Percentiles rank a stretch among this genome's conserved stretches.
These are phyloP conservation scores for Pythium vanterpoolii DNA, from an alignment of 352 stramenopile species.

Conservation along the genomic window DNA sequence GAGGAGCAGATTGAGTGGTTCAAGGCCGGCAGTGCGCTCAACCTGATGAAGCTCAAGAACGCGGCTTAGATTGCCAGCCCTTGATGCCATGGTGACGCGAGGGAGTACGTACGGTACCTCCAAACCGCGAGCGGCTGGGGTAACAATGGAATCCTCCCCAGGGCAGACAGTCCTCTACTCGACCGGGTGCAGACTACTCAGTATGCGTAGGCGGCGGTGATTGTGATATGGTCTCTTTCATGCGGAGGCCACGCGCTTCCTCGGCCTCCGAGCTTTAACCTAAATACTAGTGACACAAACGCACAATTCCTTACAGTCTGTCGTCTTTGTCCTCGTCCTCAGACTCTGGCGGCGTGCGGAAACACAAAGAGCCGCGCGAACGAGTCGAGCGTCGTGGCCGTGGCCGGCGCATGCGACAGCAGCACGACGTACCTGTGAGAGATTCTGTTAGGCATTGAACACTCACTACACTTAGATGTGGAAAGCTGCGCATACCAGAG, in stretches of 20 bases:
- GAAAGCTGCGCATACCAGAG: slow-evolving; percentile 38
- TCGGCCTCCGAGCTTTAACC: slow-evolving; percentile 19
- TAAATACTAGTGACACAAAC: slow-evolving; percentile 26
- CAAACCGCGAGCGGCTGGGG: not conserved
- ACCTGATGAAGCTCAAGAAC: slow-evolving; percentile 94
- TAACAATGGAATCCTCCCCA: slow-evolving; percentile 13
- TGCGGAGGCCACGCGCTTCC: slow-evolving; percentile 20
- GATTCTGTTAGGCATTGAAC: too few species aligned
- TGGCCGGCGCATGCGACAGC: slow-evolving; percentile 20
- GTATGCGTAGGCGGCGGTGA: slow-evolving; percentile 7
- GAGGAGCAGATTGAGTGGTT: slow-evolving; percentile 95
- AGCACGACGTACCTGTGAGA: slow-evolving; percentile 21
- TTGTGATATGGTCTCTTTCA: slow-evolving; percentile 9
- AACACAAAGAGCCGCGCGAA: slow-evolving; percentile 20
- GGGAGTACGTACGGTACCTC: too few species aligned
- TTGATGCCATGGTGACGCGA: not conserved
- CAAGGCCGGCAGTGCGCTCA: slow-evolving; percentile 91
- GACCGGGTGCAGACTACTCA: too few species aligned
- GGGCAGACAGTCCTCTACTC: too few species aligned
- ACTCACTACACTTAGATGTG: too few species aligned
- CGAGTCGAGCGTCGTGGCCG: slow-evolving; percentile 15
- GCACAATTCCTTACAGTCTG: not conserved
- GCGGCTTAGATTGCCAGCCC: slow-evolving; percentile 25
- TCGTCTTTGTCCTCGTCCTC: not conserved
- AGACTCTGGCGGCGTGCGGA: not conserved